Base-by-base conservation (phyloP, 495 filamentous ascomycete genomes). In the Daldinia decipiens region DNA sequence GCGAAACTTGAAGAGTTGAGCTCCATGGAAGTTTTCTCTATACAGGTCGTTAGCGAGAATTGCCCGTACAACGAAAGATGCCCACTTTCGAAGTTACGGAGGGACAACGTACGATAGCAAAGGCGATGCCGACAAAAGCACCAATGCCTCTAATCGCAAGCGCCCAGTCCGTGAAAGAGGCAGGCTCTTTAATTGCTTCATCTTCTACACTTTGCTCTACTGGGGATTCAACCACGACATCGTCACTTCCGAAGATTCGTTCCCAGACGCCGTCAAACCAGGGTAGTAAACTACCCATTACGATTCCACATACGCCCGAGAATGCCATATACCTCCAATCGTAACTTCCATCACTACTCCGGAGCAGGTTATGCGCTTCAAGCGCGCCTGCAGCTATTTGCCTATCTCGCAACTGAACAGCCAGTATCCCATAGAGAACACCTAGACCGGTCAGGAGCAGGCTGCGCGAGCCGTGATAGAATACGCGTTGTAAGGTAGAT, bases 41-140 rank as follows among this genome's bases (percentile, higher is more conserved):
- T 36, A 76, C 71, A 43, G 45, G 62, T 61, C 71, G 74, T 80
- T 54, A 76, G 67, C 52, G 50, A 70, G 62, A 52, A 7, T 13
- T 12, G 13, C 7, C 36, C n/a, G 19, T 15, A n/a, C 9, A 29
- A 5, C 39, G n/a, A 17, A 58, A 57, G 75, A 24, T 24, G 21
- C 21, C 21, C 21, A 24, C 21, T 24, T 24, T 24, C 21, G 21
- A 24, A 24, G 21, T 24, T 24, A 24, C 21, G 21, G 21, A 17
- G 54, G 51, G 45, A 26, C 21, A 19, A 83, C 89, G 78, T 84
- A 95, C 92, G 84, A 99, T 97, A 17, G 95, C 95, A 82, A 97
- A 98, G 19, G 93, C 94, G 78, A 99, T 95, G 12, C 95, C 95
- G 26, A 97, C 89, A 80, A 99, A 98, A 15, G 93, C 94, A 39